Percentiles rank a stretch among this genome's conserved stretches.
phyloP scores from a whole-genome alignment of 2,329 filamentous ascomycete species.

The Kalmusia sp. region DNA sequence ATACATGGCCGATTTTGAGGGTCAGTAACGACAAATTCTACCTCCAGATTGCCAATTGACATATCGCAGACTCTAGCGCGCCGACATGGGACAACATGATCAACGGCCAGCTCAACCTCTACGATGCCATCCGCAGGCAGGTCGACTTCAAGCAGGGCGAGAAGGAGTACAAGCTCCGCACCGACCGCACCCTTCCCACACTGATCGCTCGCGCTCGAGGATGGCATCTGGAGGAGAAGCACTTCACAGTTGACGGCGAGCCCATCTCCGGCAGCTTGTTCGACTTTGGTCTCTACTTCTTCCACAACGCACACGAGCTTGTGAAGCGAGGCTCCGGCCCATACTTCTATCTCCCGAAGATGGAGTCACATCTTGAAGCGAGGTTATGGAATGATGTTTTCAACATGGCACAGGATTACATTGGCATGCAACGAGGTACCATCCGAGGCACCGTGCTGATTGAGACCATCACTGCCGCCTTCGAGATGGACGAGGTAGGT shows the following conservation, averaged over 20 bases:
- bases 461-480: slow-evolving; percentile 96
- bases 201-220: slow-evolving; percentile 93
- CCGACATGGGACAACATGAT: slow-evolving; percentile 99
- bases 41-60: slow-evolving; percentile 14
- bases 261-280: slow-evolving; percentile 91
- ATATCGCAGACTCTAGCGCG: slow-evolving; percentile 78
- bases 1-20: slow-evolving; percentile 99
- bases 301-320: slow-evolving; percentile 93
- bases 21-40: slow-evolving; percentile 56
- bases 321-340: slow-evolving; percentile 84
- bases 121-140: slow-evolving; percentile 91
- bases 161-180: slow-evolving; percentile 98
- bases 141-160: slow-evolving; percentile 94
- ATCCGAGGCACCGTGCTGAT: slow-evolving; percentile 96
- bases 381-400: slow-evolving; percentile 98
- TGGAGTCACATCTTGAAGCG: slow-evolving; percentile 97
- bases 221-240: slow-evolving; percentile 99
- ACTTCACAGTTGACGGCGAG: slow-evolving; percentile 94
- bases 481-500: slow-evolving; percentile 92
- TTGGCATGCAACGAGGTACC: slow-evolving; percentile 87
- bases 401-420: slow-evolving; percentile 92
- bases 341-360: slow-evolving; percentile 98
- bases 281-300: slow-evolving; percentile 99
- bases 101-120: slow-evolving; percentile 96
- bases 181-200: slow-evolving; percentile 84